A percentile compares a stretch with the other conserved stretches of the same genome.
phyloP scores from a whole-genome alignment of 2,329 filamentous ascomycete species.

The Alternaria triticimaculans region DNA sequence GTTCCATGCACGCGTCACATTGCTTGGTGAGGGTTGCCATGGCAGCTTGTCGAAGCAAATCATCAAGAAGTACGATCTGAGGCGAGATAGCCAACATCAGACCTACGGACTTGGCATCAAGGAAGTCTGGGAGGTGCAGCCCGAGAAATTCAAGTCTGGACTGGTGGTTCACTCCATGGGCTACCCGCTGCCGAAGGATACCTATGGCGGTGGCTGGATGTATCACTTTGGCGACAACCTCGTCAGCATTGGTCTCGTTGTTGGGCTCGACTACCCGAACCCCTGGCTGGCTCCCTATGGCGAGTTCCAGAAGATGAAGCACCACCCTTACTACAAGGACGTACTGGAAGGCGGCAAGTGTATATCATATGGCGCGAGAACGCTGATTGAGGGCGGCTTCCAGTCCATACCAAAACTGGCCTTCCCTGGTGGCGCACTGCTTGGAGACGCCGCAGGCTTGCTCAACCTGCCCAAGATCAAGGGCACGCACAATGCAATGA shows the following conservation, averaged over 20 bases:
- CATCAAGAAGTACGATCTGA: conserved; percentile 89
- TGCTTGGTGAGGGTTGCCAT: conserved; percentile 95
- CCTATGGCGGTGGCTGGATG: conserved; percentile 98
- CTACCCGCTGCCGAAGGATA: conserved; percentile 85
- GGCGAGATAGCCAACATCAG: conserved; percentile 87
- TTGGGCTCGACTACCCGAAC: conserved; percentile 94
- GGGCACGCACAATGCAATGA: conserved; percentile 97
- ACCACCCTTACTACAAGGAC: conserved; percentile 86
- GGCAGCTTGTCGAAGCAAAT: conserved; percentile 95
- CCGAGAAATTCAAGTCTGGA: conserved; percentile 89
- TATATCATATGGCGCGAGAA: conserved; percentile 92
- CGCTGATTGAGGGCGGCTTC: conserved; percentile 92
- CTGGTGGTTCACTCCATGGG: conserved; percentile 89
- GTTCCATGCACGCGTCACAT: conserved; percentile 89
- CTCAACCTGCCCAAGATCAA: conserved; percentile 99
- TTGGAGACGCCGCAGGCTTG: conserved; percentile 95
- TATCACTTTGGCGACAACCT: conserved; percentile 99
- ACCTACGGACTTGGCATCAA: conserved; percentile 95
- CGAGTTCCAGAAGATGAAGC: conserved; percentile 98
- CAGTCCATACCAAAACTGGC: conserved; percentile 97
- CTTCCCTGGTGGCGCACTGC: conserved; percentile 93
- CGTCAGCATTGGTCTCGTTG: conserved; percentile 88
- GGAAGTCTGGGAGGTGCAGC: conserved; percentile 95
- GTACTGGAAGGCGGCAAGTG: conserved; percentile 96
- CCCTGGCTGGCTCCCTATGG: conserved; percentile 95